A percentile compares a stretch with the other conserved stretches of the same genome.
Conservation (phyloP, 768 basidiomycete species). For the Russula abietina region DNA sequence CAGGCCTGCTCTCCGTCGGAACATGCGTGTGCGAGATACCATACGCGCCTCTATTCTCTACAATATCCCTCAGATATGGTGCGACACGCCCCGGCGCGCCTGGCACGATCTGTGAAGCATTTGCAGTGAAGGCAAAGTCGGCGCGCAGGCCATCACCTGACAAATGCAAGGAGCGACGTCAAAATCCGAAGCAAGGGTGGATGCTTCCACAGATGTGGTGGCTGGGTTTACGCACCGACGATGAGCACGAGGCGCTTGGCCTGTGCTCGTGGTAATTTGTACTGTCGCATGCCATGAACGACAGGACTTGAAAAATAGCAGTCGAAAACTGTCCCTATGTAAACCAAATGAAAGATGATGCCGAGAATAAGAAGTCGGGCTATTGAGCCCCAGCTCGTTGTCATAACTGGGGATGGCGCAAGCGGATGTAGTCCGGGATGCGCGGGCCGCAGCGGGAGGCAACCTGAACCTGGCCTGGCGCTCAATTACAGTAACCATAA, state of each 20-base stretch:
- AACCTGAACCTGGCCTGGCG: too few relatives aligned
- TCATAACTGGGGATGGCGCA: constrained; percentile 7
- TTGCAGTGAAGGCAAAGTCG: constrained; percentile 63
- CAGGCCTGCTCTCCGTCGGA: constrained; percentile 83
- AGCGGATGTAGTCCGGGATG: not conserved
- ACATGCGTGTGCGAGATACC: constrained; percentile 83
- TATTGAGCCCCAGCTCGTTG: constrained; percentile 11
- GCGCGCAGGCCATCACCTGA: constrained; percentile 80
- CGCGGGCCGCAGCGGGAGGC: not conserved
- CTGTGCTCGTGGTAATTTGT: constrained; percentile 40
- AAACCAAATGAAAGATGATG: constrained; percentile 67
- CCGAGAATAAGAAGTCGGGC: constrained; percentile 52
- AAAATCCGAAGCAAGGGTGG: not conserved
- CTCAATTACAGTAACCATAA: too few relatives aligned
- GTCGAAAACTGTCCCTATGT: constrained; percentile 70
- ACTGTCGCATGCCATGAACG: constrained; percentile 66
- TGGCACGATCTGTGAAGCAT: constrained; percentile 51
- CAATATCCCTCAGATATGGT: constrained; percentile 66
- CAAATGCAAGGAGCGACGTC: not conserved
- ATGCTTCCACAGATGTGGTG: not conserved
- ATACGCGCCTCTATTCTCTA: constrained; percentile 63
- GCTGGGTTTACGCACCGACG: constrained; percentile 47
- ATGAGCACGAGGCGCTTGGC: constrained; percentile 76
- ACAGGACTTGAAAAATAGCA: constrained; percentile 86
- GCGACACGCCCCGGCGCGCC: constrained; percentile 56